Percentiles rank a stretch among this genome's conserved stretches.
Conservation (phyloP, 345 rosid genomes). For the Citropsis articulata region DNA sequence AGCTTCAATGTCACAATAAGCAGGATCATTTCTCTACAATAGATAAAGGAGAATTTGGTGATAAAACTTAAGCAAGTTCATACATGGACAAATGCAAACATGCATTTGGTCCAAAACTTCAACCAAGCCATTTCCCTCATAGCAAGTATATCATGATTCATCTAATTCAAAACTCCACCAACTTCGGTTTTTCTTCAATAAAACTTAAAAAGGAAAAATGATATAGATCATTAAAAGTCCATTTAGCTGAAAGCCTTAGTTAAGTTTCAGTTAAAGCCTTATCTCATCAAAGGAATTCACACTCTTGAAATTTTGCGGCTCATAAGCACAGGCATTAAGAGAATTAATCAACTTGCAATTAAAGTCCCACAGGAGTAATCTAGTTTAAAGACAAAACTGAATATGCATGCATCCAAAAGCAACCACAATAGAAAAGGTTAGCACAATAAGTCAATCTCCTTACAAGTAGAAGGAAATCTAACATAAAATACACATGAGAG, state of each 20-base stretch:
- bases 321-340: background rate
- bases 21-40: slow-evolving; percentile 43
- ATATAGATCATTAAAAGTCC: background rate
- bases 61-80: background rate
- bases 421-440: background rate
- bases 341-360: background rate
- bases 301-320: background rate
- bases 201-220: background rate
- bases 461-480: background rate
- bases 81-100: background rate
- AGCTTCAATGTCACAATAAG: slow-evolving; percentile 15
- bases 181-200: background rate
- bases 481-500: background rate
- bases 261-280: background rate
- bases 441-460: background rate
- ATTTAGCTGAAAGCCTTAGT: background rate
- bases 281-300: background rate
- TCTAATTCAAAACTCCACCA: background rate
- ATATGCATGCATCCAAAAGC: background rate
- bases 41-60: slow-evolving; percentile 6
- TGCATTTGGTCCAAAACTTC: background rate
- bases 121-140: background rate
- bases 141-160: background rate
- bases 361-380: background rate
- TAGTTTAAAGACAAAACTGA: background rate